Base-by-base conservation (phyloP, 176 grass and related monocot genomes). In the Carex parvula region DNA sequence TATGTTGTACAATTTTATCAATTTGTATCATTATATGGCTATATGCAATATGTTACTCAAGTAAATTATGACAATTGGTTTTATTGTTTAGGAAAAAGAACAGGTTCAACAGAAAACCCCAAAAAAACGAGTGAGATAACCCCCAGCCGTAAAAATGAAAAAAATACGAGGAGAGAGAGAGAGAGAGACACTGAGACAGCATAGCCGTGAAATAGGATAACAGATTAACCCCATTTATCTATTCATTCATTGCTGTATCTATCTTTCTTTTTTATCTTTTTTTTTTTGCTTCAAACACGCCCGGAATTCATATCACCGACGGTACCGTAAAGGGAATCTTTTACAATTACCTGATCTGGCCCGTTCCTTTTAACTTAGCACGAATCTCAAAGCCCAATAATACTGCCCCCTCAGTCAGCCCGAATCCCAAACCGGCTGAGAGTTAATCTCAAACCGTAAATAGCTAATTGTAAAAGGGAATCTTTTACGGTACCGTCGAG, bases 161-260 rank as follows among this genome's bases (percentile, higher is more conserved):
- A 29, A 70, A 70, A 70, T 70, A 3, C 20, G 10, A 48, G 72
- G 26, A 26, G 26, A 26, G 26, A 26, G 26, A 26, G 24, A 56
- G 15, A 54, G 48, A 53, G 20, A 70, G 35, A 39, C 37, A 39
- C 37, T 39, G 3, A 17, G 39, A 6, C 1, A 10, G 16, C 67
- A 24, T 24, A 0, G 22, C 22, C 66, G 66, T 70, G 14, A 73
- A 52, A 73, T 15, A 21, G 1, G 46, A 75, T 20, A 75, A 16
- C 70, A 26, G 21, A 75, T 75, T 74, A 74, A 74, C 44, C 70
- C 20, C n/a, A 70, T 74, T 50, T 53, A 75, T 75, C 70, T 21
- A 39, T 6, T 39, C 37, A 39, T 39, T 39, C 37, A 29, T 26
- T 75, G 70, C 70, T 75, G 46, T 52, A 75, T 29, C 21, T 75